Base-by-base conservation (phyloP, 805 yeast species). In the Lipomyces anomalus region DNA sequence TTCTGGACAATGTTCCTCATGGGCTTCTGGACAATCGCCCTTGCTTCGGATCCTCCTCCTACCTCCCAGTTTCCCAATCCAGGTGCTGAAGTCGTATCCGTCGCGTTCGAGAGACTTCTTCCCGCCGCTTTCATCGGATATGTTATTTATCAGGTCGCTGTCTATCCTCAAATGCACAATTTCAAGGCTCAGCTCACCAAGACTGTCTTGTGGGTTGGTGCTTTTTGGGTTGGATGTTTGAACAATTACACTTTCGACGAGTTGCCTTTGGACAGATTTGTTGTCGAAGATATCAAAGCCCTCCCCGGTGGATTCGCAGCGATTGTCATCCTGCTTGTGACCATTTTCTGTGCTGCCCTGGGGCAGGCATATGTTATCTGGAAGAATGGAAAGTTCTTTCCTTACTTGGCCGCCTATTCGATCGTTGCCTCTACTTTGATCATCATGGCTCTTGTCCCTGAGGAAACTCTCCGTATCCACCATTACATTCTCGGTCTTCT, bases 221-320 rank as follows among this genome's bases (percentile, higher is more conserved):
- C 82, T 2, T 83, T 83, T 59, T 86, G 95, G 94, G 57, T 84
- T 2, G 95, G 96, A 1, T 72, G 84, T 28, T 71, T 88, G 57
- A 88, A 89, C 62, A 89, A 87, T 64, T 73, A 85, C 57, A 86
- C 95, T 0, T 87, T 90, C 66, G 97, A 88, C 60, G 68, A 89
- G 49, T 65, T 90, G 7, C 95, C 97, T 0, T 80, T 89, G 7
- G 97, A 90, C 61, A 70, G 98, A 44, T 68, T 90, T 35, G 84
- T 90, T 0, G 57, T 78, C 2, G 66, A 69, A 7, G 97, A 90
- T 61, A 67, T 90, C 23, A 76, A 72, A 52, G 74, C 75, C 22
- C 89, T 82, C 64, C 80, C 90, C 0, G 95, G 95, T 0, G 85
- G 95, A 0, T 60, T 83, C 32, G 44, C 76, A 0, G 83, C 95